Conservation (phyloP, 164 flowering plant species). For the Malania oleifera region DNA sequence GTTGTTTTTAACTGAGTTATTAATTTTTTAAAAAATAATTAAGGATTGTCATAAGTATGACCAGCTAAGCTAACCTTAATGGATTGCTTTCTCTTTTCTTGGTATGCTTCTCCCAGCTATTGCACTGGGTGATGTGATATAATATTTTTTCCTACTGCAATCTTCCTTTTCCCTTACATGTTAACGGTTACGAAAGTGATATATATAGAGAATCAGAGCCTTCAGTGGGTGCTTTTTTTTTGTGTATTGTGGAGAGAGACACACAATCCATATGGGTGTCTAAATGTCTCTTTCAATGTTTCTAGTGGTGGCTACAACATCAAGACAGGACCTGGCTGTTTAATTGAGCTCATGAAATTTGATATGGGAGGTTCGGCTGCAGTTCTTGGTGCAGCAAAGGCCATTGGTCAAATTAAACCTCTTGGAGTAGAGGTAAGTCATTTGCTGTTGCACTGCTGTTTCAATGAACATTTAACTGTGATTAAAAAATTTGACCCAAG, state of each 20-base stretch:
- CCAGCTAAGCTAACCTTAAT: too few species aligned
- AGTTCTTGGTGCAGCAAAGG: conserved; percentile 93
- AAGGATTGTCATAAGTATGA: too few species aligned
- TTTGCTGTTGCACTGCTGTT: not conserved
- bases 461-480: not conserved
- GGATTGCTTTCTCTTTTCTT: too few species aligned
- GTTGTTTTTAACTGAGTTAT: too few species aligned
- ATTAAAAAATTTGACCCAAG: too few species aligned
- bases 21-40: too few species aligned
- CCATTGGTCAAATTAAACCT: conserved; percentile 91
- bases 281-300: conserved; percentile 14
- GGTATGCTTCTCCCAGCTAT: too few species aligned
- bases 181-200: not conserved
- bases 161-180: not conserved
- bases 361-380: conserved; percentile 99
- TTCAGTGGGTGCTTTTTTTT: too few species aligned
- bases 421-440: conserved; percentile 78
- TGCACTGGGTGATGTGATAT: too few species aligned
- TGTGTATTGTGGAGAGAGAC: too few species aligned
- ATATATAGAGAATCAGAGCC: too few species aligned
- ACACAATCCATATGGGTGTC: not conserved
- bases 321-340: conserved; percentile 92
- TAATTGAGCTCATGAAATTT: conserved; percentile 86
- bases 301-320: conserved; percentile 98
- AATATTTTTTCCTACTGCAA: not conserved